Conservation (phyloP, 352 stramenopile genomes). For the Blastocystis sp. region DNA sequence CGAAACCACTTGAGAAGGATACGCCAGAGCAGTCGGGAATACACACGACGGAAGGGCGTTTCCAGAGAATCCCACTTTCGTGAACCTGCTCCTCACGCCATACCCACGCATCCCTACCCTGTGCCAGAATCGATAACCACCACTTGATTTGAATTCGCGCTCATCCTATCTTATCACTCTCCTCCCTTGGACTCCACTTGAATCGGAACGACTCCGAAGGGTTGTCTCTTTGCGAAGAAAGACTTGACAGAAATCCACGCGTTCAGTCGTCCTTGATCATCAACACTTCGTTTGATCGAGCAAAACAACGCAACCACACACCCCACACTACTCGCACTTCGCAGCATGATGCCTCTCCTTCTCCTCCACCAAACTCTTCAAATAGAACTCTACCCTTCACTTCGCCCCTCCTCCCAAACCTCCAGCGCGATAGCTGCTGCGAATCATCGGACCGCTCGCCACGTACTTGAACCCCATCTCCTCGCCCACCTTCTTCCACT, state of each 20-base stretch:
- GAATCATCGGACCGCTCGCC: slow-evolving; percentile 94
- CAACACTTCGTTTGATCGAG: no score
- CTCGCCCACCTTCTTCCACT: slow-evolving; percentile 90
- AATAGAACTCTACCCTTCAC: slow-evolving; percentile 11
- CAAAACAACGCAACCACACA: no score
- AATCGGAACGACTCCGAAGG: background rate
- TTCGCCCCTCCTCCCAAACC: slow-evolving; percentile 69
- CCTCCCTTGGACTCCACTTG: background rate
- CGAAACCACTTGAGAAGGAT: slow-evolving; percentile 61
- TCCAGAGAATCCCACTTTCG: slow-evolving; percentile 90
- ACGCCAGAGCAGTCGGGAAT: slow-evolving; percentile 87
- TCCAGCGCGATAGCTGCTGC: slow-evolving; percentile 96
- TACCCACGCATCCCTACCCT: slow-evolving; percentile 75
- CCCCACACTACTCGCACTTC: background rate
- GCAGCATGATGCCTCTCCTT: slow-evolving; percentile 18
- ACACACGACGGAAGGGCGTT: slow-evolving; percentile 90
- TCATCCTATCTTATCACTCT: background rate
- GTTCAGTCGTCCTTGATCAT: no score
- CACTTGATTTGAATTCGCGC: slow-evolving; percentile 12
- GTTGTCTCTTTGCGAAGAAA: no score
- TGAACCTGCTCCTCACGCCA: slow-evolving; percentile 78
- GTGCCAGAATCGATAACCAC: slow-evolving; percentile 91
- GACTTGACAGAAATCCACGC: no score
- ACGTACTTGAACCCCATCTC: slow-evolving; percentile 98
- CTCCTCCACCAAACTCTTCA: slow-evolving; percentile 12